A percentile compares a stretch with the other conserved stretches of the same genome.
These are phyloP conservation scores for Oryza meyeriana DNA, from an alignment of 176 grass and related monocot genomes.

Conservation along the genomic window DNA sequence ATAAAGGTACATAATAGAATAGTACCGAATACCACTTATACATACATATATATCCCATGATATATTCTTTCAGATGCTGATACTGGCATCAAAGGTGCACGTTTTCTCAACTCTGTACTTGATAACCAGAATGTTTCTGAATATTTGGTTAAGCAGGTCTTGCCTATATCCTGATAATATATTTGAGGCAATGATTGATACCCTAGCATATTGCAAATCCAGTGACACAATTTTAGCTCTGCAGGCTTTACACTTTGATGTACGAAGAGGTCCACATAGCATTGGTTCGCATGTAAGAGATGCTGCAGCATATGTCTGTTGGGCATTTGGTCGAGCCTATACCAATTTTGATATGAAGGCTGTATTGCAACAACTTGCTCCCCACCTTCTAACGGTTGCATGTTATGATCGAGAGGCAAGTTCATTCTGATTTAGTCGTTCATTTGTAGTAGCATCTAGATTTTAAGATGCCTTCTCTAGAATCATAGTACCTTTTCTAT, in stretches of 20 bases:
- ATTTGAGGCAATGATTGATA: conserved; percentile 7
- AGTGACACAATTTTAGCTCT: conserved; percentile 15
- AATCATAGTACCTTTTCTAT: conserved; percentile 22
- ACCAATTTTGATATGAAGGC: conserved; percentile 80
- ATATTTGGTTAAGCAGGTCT: neutral
- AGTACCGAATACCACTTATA: neutral
- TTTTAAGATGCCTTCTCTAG: conserved; percentile 18
- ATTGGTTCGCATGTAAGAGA: conserved; percentile 97
- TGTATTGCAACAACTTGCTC: conserved; percentile 83
- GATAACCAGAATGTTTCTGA: neutral
- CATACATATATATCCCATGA: neutral
- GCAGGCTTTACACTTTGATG: conserved; percentile 91
- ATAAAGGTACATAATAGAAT: conserved; percentile 50
- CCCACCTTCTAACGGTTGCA: conserved; percentile 80
- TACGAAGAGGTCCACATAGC: conserved; percentile 88
- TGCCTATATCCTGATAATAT: conserved; percentile 19
- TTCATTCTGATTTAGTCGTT: conserved; percentile 33
- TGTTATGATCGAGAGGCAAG: conserved; percentile 98
- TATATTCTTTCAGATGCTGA: neutral
- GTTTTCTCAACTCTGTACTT: conserved; percentile 10
- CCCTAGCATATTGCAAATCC: conserved; percentile 14
- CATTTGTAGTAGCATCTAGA: conserved; percentile 4
- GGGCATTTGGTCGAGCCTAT: conserved; percentile 98
- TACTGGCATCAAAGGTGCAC: neutral
- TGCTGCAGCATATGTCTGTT: conserved; percentile 95